These are phyloP conservation scores for Ceratobasidium sp. DNA, from an alignment of 1,284 basidiomycete genomes.

Conservation along the genomic window DNA sequence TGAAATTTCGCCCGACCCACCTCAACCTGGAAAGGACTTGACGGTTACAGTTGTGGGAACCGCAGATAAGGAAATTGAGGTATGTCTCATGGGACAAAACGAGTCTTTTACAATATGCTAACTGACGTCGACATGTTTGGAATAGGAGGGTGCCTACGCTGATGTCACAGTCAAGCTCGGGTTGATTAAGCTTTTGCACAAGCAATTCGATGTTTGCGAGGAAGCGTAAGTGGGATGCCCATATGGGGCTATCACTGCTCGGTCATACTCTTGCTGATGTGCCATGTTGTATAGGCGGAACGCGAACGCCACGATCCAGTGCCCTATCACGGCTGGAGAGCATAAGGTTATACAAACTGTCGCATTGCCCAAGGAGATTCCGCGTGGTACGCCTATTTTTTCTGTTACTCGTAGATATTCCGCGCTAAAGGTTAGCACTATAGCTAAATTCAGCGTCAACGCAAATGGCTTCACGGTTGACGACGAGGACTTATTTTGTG, in stretches of 20 bases:
- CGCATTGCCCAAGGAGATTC: constrained; percentile 87
- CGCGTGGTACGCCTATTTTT: constrained; percentile 67
- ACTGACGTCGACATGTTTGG: constrained; percentile 79
- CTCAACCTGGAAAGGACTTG: constrained; percentile 60
- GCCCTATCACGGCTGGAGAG: constrained; percentile 76
- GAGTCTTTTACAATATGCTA: constrained; percentile 70
- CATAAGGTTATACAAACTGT: constrained; percentile 84
- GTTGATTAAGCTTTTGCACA: constrained; percentile 62
- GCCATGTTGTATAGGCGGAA: constrained; percentile 60
- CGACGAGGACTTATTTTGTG: constrained; percentile 83
- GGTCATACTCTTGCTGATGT: constrained; percentile 73
- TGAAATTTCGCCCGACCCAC: constrained; percentile 60
- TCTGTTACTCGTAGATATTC: constrained; percentile 1
- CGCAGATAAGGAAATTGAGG: constrained; percentile 57
- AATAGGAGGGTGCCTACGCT: constrained; percentile 67
- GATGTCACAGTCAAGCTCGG: constrained; percentile 64
- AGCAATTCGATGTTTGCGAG: constrained; percentile 62
- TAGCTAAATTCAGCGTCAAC: constrained; percentile 87
- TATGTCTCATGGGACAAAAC: constrained; percentile 57
- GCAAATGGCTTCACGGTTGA: constrained; percentile 79
- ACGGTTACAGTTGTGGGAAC: constrained; percentile 59
- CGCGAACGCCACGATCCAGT: constrained; percentile 76
- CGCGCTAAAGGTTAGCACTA: constrained; percentile 1
- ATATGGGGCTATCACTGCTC: constrained; percentile 89
- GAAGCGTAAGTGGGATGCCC: constrained; percentile 74